Base-by-base conservation (phyloP, 495 filamentous ascomycete genomes). In the Penicillium bovifimosum region DNA sequence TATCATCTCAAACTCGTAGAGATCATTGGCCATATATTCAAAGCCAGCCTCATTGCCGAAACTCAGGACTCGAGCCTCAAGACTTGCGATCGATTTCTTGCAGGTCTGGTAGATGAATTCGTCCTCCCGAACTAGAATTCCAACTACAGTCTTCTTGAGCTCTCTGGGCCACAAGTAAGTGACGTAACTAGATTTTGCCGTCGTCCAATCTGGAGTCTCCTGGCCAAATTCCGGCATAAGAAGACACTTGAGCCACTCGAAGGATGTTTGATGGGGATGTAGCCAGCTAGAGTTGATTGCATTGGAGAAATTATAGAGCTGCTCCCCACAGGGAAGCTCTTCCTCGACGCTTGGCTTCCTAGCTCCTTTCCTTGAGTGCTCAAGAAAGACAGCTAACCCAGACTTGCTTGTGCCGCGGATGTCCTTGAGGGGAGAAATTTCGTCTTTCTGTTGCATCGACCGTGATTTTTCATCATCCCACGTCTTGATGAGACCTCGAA, bases 351-450 rank as follows among this genome's bases (percentile, higher is more conserved):
- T 61, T 6, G 72, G 60, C 51, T 80, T 80, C 56, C 77, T 77
- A 9, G 76, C 67, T 9, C 79, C 77, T 10, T 83, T 77, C 47
- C 85, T 88, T 1, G 88, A 84, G 59, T 91, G 84, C 45, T 91
- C 88, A 5, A 92, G 76, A 53, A 95, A 93, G 5, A 87, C 83
- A 11, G 86, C 80, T 9, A 92, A 69, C 61, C 86, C 66, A 69
- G 81, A 58, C 70, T 71, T 75, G 75, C 80, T 59, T 66, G 75
- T 57, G n/a, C 70, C 64, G 31, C 60, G 68, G 28, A 71, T 64
- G 43, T 69, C 61, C 70, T 76, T 56, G 65, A 79, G 33, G 61
- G 71, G 39, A 61, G 82, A 62, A 29, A 77, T 56, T 35, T 76
- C 80, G 48, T 83, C 80, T 24, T 76, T 77, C 54, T 80, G 75